phyloP scores from a whole-genome alignment of 805 yeast species.

The Myxozyma neglecta region DNA sequence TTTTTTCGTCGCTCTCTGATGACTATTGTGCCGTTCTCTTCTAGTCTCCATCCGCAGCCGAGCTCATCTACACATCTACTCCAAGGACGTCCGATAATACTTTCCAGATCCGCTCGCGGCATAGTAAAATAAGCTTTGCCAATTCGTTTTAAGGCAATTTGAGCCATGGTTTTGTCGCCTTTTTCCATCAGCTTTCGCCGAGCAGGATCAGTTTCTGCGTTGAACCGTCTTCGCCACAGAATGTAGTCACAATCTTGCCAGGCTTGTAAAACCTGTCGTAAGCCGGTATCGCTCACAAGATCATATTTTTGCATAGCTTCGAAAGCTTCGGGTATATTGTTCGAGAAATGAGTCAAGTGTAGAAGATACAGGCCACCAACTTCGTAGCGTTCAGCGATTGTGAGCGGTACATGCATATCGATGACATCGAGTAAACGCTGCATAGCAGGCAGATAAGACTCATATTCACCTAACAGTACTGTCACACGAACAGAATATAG shows the following conservation, averaged over 20 bases:
- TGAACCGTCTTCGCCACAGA: constrained; percentile 26
- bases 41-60: constrained; percentile 29
- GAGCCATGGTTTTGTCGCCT: constrained; percentile 27
- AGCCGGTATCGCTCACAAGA: constrained; percentile 15
- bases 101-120: constrained; percentile 15
- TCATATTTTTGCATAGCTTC: constrained; percentile 20
- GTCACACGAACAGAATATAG: constrained; percentile 51
- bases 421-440: constrained; percentile 44
- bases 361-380: constrained; percentile 47
- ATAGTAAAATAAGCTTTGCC: constrained; percentile 25
- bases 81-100: constrained; percentile 27
- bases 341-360: constrained; percentile 41
- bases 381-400: constrained; percentile 43
- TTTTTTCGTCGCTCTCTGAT: constrained; percentile 24
- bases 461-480: constrained; percentile 50
- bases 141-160: constrained; percentile 20
- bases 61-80: constrained; percentile 12
- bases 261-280: constrained; percentile 26
- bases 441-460: constrained; percentile 58
- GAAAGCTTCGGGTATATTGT: constrained; percentile 30
- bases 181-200: constrained; percentile 25
- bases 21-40: constrained; percentile 13
- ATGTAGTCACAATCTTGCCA: constrained; percentile 32
- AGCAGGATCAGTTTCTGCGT: constrained; percentile 24
- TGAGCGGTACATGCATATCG: constrained; percentile 33